Conservation (phyloP, 768 basidiomycete genomes). For the Lactifluus volemus region DNA sequence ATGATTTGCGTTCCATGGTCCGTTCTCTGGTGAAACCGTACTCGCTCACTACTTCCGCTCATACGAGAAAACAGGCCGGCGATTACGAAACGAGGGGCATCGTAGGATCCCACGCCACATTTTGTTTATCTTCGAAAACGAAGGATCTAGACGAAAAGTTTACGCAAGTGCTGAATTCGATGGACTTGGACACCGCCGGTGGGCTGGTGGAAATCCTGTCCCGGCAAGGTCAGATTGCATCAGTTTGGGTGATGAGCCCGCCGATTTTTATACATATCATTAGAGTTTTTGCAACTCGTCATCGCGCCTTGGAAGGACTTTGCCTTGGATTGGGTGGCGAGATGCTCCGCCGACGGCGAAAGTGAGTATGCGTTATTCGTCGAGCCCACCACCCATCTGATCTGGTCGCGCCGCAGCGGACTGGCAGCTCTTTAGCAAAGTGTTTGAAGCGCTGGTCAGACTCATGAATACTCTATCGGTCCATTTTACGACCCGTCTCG, state of each 20-base stretch:
- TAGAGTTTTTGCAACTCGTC: constrained; percentile 9
- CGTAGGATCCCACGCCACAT: constrained; percentile 34
- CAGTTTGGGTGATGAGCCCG: neutral
- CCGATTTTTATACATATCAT: neutral
- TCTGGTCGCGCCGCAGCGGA: constrained; percentile 33
- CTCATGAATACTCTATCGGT: constrained; percentile 34
- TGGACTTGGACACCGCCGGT: constrained; percentile 50
- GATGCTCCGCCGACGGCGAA: constrained; percentile 30
- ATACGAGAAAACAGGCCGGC: constrained; percentile 32
- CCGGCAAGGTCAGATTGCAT: constrained; percentile 34
- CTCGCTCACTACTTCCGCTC: neutral
- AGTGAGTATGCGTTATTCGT: constrained; percentile 32
- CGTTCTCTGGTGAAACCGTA: constrained; percentile 14
- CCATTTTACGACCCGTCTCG: constrained; percentile 27
- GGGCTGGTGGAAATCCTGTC: constrained; percentile 40
- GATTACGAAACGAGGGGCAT: constrained; percentile 38
- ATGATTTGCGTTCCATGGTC: constrained; percentile 59
- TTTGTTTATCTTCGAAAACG: constrained; percentile 42
- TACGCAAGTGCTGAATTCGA: constrained; percentile 29
- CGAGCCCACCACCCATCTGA: neutral
- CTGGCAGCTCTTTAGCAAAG: constrained; percentile 43
- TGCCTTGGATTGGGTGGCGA: constrained; percentile 13
- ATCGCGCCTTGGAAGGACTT: constrained; percentile 11
- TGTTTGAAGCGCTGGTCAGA: constrained; percentile 34
- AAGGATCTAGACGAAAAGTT: constrained; percentile 55